Conservation (phyloP, 441 rosid genomes). For the Theobroma grandiflorum region DNA sequence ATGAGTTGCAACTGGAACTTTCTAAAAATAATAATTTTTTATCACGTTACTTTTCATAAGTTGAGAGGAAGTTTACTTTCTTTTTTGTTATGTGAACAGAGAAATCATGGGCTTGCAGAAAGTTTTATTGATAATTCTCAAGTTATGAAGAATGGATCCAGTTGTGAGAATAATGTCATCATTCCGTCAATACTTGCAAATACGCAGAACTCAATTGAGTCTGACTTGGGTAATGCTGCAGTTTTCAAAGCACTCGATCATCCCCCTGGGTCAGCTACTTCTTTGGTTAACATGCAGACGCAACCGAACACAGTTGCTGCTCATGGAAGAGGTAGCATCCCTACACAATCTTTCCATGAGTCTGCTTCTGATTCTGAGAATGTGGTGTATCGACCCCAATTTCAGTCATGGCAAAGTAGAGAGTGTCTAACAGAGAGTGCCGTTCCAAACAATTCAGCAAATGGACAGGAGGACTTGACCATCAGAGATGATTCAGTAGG, state of each 20-base stretch:
- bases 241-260: constrained; percentile 43
- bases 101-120: constrained; percentile 50
- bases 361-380: constrained; percentile 53
- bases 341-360: constrained; percentile 48
- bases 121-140: constrained; percentile 58
- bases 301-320: constrained; percentile 44
- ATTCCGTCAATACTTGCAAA: constrained; percentile 46
- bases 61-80: constrained; percentile 11
- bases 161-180: constrained; percentile 48
- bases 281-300: constrained; percentile 40
- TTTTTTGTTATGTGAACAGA: constrained; percentile 48
- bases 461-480: constrained; percentile 39
- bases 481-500: constrained; percentile 41
- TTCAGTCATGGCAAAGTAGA: constrained; percentile 53
- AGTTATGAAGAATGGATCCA: constrained; percentile 49
- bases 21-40: neutral
- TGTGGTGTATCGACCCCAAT: constrained; percentile 50
- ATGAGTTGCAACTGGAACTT: neutral
- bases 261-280: constrained; percentile 34
- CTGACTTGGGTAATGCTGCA: constrained; percentile 49
- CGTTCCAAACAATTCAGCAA: constrained; percentile 37
- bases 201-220: constrained; percentile 49
- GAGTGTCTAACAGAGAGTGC: constrained; percentile 44
- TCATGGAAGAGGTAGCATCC: constrained; percentile 42
- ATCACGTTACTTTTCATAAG: neutral